These are phyloP conservation scores for Rickenella mellea DNA, from an alignment of 768 basidiomycete genomes.

Conservation along the genomic window DNA sequence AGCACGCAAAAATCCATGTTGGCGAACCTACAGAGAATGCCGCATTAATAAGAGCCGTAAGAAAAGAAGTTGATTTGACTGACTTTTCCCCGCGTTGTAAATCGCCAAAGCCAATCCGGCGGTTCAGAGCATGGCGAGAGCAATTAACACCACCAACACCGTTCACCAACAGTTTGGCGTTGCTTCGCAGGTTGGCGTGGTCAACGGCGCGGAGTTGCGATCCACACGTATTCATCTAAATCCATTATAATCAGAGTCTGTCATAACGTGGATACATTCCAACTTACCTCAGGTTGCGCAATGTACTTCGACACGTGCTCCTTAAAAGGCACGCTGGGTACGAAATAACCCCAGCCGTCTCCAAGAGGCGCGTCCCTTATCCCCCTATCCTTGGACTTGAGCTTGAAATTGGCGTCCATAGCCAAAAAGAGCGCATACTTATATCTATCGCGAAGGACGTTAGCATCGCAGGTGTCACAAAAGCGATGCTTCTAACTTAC, in stretches of 20 bases:
- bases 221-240: conserved; percentile 8
- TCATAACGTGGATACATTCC: too few species aligned
- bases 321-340: conserved; percentile 13
- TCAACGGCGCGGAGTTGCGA: conserved; percentile 9
- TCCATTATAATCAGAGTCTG: too few species aligned
- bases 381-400: conserved; percentile 18
- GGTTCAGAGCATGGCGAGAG: conserved; percentile 22
- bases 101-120: conserved; percentile 19
- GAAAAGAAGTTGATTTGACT: conserved; percentile 1
- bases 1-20: conserved; percentile 22
- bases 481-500: neutral
- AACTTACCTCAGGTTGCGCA: conserved; percentile 13
- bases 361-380: conserved; percentile 16
- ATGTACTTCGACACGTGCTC: conserved; percentile 7
- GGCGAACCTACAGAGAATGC: conserved; percentile 9
- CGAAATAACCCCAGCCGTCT: conserved; percentile 17
- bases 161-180: neutral
- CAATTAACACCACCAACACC: neutral
- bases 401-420: conserved; percentile 24
- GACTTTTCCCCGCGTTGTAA: conserved; percentile 25
- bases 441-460: conserved; percentile 15
- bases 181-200: conserved; percentile 4
- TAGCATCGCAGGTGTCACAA: neutral
- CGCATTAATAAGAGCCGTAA: too few species aligned
- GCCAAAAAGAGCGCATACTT: conserved; percentile 16